A percentile compares a stretch with the other conserved stretches of the same genome.
Conservation (phyloP, 108 stramenopile genomes). For the Pseudonitzschia multistriata region DNA sequence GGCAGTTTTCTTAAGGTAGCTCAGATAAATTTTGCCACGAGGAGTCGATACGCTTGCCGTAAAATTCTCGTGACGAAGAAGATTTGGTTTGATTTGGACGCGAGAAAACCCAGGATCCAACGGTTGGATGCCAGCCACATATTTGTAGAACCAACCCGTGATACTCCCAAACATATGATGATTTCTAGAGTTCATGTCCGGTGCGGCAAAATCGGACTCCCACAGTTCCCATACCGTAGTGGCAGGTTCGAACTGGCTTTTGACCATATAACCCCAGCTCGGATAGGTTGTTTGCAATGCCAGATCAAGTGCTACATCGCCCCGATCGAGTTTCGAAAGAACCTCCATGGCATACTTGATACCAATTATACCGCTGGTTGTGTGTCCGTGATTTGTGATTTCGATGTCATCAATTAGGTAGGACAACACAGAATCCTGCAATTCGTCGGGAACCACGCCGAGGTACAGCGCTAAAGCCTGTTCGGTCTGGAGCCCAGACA, state of each 20-base stretch:
- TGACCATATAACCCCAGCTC: slow-evolving; percentile 35
- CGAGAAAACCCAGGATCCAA: slow-evolving; percentile 17
- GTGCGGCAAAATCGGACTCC: slow-evolving; percentile 14
- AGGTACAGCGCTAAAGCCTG: slow-evolving; percentile 17
- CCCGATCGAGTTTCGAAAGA: slow-evolving; percentile 15
- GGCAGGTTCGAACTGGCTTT: slow-evolving; percentile 25
- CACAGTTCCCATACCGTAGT: slow-evolving; percentile 38
- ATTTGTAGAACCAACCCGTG: slow-evolving; percentile 34
- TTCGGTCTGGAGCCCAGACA: slow-evolving; percentile 26
- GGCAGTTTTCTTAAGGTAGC: not conserved
- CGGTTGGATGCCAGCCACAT: slow-evolving; percentile 26
- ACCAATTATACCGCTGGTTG: slow-evolving; percentile 32
- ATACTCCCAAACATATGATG: slow-evolving; percentile 36
- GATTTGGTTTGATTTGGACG: slow-evolving; percentile 13
- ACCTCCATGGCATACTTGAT: slow-evolving; percentile 34
- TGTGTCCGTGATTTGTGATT: slow-evolving; percentile 23
- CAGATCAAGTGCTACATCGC: slow-evolving; percentile 28
- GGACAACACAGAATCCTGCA: slow-evolving; percentile 10
- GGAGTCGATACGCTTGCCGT: slow-evolving; percentile 7
- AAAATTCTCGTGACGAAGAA: not conserved
- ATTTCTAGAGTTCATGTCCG: slow-evolving; percentile 29
- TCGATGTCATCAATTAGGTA: slow-evolving; percentile 24
- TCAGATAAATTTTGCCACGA: slow-evolving; percentile 1
- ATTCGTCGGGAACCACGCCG: slow-evolving; percentile 20
- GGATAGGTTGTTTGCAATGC: slow-evolving; percentile 31